phyloP scores from a whole-genome alignment of 495 filamentous ascomycete species.

The Penicillium subrubescens region DNA sequence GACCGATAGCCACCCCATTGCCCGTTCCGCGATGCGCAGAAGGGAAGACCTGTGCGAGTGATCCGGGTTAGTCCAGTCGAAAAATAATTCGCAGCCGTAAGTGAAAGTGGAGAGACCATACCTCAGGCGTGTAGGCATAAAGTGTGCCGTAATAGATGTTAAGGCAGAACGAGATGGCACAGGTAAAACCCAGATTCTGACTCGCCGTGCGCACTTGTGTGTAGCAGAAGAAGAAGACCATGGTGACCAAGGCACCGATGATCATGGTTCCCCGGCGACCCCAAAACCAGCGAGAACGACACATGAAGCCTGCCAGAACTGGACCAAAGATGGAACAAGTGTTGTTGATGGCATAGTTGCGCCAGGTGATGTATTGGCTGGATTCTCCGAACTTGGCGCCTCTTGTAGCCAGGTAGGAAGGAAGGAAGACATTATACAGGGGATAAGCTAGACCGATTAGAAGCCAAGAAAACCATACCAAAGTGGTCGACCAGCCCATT shows the following conservation, averaged over 20 bases:
- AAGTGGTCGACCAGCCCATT: conserved; percentile 59
- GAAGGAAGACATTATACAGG: conserved; percentile 70
- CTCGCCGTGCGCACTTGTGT: conserved; percentile 58
- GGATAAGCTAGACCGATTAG: conserved; percentile 70
- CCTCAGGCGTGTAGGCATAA: conserved; percentile 62
- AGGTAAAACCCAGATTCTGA: conserved; percentile 68
- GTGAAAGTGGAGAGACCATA: background rate
- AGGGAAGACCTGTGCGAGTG: conserved; percentile 42
- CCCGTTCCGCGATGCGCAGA: conserved; percentile 71
- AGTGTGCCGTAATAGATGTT: conserved; percentile 75
- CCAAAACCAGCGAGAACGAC: conserved; percentile 53
- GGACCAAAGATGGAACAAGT: conserved; percentile 66
- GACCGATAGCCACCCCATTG: conserved; percentile 68
- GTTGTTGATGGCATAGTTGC: conserved; percentile 72
- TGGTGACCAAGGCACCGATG: conserved; percentile 60
- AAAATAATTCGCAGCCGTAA: background rate
- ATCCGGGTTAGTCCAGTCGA: background rate
- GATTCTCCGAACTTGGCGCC: conserved; percentile 48
- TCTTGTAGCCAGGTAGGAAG: conserved; percentile 48
- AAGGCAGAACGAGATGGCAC: conserved; percentile 64
- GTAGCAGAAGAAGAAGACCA: conserved; percentile 72
- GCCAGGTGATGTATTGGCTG: conserved; percentile 61
- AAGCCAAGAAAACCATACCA: conserved; percentile 74
- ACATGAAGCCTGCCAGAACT: conserved; percentile 65
- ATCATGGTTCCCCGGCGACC: conserved; percentile 69